phyloP scores from a whole-genome alignment of 208 protist genomes.

The Trichomonas vaginalis region DNA sequence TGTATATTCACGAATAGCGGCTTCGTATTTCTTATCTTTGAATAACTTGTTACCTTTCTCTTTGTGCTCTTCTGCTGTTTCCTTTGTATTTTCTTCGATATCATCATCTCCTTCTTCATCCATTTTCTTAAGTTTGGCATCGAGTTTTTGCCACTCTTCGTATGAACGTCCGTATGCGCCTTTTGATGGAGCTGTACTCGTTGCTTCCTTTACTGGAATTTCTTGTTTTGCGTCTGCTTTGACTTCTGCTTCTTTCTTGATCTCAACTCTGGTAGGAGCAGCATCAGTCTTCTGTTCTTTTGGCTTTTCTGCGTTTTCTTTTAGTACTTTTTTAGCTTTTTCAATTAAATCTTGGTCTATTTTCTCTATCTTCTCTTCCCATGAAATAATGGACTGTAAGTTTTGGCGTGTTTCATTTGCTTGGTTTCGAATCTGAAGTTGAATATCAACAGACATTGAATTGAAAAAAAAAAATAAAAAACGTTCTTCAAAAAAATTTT shows the following conservation, averaged over 20 bases:
- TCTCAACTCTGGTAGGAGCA: not conserved
- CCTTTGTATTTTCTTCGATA: not conserved
- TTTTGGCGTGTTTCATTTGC: not conserved
- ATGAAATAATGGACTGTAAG: not conserved
- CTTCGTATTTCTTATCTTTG: not conserved
- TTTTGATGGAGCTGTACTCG: not conserved
- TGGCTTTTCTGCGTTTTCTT: not conserved
- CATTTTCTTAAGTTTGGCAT: not conserved
- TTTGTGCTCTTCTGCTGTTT: conserved; percentile 12
- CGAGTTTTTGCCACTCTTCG: not conserved
- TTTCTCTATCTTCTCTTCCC: not conserved
- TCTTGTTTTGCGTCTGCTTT: not conserved
- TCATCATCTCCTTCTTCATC: not conserved
- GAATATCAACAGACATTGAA: not conserved
- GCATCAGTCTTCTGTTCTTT: not conserved
- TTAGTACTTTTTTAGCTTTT: not conserved
- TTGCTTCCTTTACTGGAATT: not conserved
- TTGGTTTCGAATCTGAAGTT: not conserved
- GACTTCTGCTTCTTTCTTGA: not conserved
- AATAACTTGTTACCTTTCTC: not conserved
- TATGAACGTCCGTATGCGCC: not conserved
- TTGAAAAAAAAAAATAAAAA: too few relatives aligned
- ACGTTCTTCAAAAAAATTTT: too few relatives aligned
- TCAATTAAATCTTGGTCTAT: not conserved
- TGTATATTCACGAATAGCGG: conserved; percentile 1